A percentile compares a stretch with the other conserved stretches of the same genome.
These are phyloP conservation scores for Stemphylium beticola DNA, from an alignment of 2,329 filamentous ascomycete species.

Conservation along the genomic window DNA sequence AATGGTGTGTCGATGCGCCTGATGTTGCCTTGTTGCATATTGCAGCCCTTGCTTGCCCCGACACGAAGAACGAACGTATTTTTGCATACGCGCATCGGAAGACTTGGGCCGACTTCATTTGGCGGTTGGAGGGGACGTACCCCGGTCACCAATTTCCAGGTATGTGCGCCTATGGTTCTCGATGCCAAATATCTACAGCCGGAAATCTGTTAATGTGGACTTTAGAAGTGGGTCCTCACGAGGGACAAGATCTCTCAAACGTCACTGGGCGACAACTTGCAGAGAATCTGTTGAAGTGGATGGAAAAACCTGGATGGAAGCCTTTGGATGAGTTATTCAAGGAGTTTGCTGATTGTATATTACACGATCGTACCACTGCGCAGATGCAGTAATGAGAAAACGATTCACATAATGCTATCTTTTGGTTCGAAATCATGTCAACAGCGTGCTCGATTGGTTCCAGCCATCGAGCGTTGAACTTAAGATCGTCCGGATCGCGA, in stretches of 20 bases:
- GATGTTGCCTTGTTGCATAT: slow-evolving; percentile 60
- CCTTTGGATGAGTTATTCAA: not conserved
- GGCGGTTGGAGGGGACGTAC: slow-evolving; percentile 38
- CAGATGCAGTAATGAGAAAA: no score
- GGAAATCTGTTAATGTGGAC: not conserved
- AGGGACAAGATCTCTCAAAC: slow-evolving; percentile 2
- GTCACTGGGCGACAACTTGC: not conserved
- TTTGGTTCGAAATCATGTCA: no score
- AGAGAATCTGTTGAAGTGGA: not conserved
- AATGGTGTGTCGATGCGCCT: slow-evolving; percentile 57
- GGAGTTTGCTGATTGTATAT: not conserved
- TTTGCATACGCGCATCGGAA: slow-evolving; percentile 58
- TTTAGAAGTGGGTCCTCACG: not conserved
- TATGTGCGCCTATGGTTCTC: not conserved
- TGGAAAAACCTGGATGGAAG: not conserved
- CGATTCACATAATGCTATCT: no score
- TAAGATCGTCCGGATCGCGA: no score
- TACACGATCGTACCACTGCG: not conserved
- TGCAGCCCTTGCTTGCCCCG: slow-evolving; percentile 53
- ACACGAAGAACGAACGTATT: slow-evolving; percentile 56
- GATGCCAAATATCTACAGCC: not conserved
- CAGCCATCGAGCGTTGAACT: no score
- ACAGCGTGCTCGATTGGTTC: no score
- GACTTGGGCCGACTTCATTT: slow-evolving; percentile 53
- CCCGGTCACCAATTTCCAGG: not conserved